Conservation (phyloP, 2,329 filamentous ascomycete species). For the Diaporthe amygdali region DNA sequence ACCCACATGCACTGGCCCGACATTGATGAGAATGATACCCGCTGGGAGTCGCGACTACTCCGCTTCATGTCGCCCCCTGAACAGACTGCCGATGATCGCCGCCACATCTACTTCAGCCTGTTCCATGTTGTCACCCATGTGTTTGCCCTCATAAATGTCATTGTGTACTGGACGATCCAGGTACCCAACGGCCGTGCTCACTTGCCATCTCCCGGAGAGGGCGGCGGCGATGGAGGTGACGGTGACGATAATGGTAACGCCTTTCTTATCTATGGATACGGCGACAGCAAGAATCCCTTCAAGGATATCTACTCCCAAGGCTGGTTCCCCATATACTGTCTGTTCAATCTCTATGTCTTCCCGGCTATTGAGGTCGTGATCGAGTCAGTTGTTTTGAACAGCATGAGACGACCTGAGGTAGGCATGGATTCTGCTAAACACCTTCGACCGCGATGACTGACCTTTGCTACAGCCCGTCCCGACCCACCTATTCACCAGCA, state of each 20-base stretch:
- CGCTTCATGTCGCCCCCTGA: conserved; percentile 50
- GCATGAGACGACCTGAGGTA: conserved; percentile 56
- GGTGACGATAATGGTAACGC: neutral
- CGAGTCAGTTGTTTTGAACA: conserved; percentile 57
- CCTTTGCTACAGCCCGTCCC: conserved; percentile 44
- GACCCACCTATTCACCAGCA: conserved; percentile 47
- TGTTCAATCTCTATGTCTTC: conserved; percentile 52
- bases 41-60: conserved; percentile 43
- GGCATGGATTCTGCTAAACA: conserved; percentile 25
- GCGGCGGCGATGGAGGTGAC: conserved; percentile 13
- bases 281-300: conserved; percentile 36
- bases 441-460: neutral
- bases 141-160: conserved; percentile 54
- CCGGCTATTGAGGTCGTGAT: conserved; percentile 48
- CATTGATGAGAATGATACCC: conserved; percentile 41
- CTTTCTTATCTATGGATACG: conserved; percentile 5
- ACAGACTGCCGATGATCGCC: conserved; percentile 44
- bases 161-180: conserved; percentile 52
- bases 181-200: conserved; percentile 44
- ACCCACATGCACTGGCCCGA: conserved; percentile 56
- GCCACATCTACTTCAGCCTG: conserved; percentile 54
- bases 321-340: conserved; percentile 51
- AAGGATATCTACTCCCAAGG: conserved; percentile 54
- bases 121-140: conserved; percentile 54
- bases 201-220: conserved; percentile 29